Evolutionary conservation across 129 eudicot genomes (phyloP).

Genomic region (Mikania micrantha): DNA sequence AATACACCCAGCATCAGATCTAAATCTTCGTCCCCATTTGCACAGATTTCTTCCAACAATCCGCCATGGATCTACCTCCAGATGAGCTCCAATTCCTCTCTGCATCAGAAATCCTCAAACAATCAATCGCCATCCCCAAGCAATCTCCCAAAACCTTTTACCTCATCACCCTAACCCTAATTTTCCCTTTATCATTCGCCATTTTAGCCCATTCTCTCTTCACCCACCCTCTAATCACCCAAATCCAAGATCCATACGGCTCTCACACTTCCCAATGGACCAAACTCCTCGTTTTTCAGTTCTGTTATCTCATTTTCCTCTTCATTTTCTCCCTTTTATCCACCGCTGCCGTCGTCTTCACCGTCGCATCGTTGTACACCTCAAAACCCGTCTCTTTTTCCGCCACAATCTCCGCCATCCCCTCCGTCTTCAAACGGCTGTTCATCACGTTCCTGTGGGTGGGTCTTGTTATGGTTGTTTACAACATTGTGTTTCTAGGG

Average conservation of each 20-base stretch:
- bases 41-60: not conserved
- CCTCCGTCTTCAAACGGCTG: slow-evolving; percentile 64
- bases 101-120: slow-evolving; percentile 43
- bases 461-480: slow-evolving; percentile 49
- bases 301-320: slow-evolving; percentile 68
- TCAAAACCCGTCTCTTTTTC: slow-evolving; percentile 62
- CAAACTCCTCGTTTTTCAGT: slow-evolving; percentile 53
- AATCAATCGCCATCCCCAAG: slow-evolving; percentile 67
- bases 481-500: slow-evolving; percentile 47
- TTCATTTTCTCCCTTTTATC: slow-evolving; percentile 72
- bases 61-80: slow-evolving; percentile 68
- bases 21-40: not conserved
- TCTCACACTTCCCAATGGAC: slow-evolving; percentile 45
- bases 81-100: slow-evolving; percentile 75
- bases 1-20: not conserved
- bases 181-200: slow-evolving; percentile 83
- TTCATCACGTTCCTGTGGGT: slow-evolving; percentile 75
- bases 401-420: slow-evolving; percentile 59
- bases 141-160: slow-evolving; percentile 72
- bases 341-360: slow-evolving; percentile 85
- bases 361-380: slow-evolving; percentile 77
- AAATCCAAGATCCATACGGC: slow-evolving; percentile 43
- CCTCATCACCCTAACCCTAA: slow-evolving; percentile 66
- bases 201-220: slow-evolving; percentile 80
- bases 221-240: slow-evolving; percentile 65